Percentiles rank a stretch among this genome's conserved stretches.
These are phyloP conservation scores for Epithele typhae DNA, from an alignment of 768 basidiomycete species.

Conservation along the genomic window DNA sequence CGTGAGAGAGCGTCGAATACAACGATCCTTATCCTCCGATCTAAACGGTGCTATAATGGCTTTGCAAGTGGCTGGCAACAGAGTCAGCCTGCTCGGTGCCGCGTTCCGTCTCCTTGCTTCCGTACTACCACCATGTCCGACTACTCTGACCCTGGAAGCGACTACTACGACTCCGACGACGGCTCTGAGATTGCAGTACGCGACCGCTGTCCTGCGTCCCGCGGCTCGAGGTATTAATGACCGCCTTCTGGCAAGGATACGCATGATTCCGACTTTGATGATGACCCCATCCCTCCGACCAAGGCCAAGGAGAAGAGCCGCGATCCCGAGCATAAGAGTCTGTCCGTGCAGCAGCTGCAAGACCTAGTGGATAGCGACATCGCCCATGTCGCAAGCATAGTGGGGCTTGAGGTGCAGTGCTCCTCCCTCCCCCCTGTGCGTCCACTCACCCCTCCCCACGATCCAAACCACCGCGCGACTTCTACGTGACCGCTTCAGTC, in stretches of 20 bases:
- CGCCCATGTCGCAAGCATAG: slow-evolving; percentile 22
- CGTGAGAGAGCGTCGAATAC: no score
- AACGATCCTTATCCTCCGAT: no score
- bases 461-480: no score
- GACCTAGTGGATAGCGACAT: slow-evolving; percentile 21
- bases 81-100: neutral
- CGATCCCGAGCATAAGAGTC: slow-evolving; percentile 18
- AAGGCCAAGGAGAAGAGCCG: slow-evolving; percentile 24
- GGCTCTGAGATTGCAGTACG: slow-evolving; percentile 18
- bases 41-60: no score
- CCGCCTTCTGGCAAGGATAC: slow-evolving; percentile 10
- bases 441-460: no score
- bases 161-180: slow-evolving; percentile 24
- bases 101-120: neutral
- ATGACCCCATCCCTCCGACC: slow-evolving; percentile 11
- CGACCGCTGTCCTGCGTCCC: neutral
- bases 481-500: slow-evolving; percentile 35
- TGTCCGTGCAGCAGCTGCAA: slow-evolving; percentile 21
- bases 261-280: slow-evolving; percentile 21
- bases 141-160: slow-evolving; percentile 23
- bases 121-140: slow-evolving; percentile 22
- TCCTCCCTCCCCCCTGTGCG: neutral
- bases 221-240: neutral
- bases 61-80: no score
- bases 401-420: slow-evolving; percentile 26